phyloP scores from a whole-genome alignment of 768 basidiomycete genomes.

The Pisolithus orientalis region DNA sequence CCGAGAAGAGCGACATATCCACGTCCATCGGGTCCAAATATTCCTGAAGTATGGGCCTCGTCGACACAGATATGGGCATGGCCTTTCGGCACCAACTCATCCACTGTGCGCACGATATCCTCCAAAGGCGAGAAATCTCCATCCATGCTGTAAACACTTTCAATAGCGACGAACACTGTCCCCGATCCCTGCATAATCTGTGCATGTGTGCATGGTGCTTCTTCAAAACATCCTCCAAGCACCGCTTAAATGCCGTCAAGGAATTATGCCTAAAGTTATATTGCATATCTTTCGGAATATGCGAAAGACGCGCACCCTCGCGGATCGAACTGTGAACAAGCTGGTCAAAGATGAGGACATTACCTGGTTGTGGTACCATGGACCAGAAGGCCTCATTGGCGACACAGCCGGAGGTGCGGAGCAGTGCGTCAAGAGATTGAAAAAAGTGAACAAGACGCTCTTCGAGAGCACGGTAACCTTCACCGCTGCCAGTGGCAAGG shows the following conservation, averaged over 20 bases:
- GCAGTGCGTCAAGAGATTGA: conserved; percentile 32
- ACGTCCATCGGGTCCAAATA: conserved; percentile 43
- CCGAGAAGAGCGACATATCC: conserved; percentile 38
- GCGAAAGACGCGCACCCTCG: conserved; percentile 42
- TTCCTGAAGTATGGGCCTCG: conserved; percentile 52
- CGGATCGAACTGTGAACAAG: conserved; percentile 46
- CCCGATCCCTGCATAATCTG: conserved; percentile 17
- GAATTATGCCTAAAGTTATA: conserved; percentile 44
- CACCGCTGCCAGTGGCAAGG: conserved; percentile 28
- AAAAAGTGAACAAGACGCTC: conserved; percentile 18
- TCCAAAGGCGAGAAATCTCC: conserved; percentile 46
- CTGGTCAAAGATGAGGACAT: conserved; percentile 48
- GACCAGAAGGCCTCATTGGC: conserved; percentile 48
- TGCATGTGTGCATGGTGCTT: conserved; percentile 15
- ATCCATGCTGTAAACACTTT: conserved; percentile 58
- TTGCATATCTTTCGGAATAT: conserved; percentile 13
- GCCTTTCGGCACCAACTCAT: conserved; percentile 30
- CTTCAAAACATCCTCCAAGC: conserved; percentile 20
- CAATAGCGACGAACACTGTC: conserved; percentile 43
- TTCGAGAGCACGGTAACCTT: conserved; percentile 19
- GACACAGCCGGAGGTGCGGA: conserved; percentile 44
- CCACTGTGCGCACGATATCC: conserved; percentile 34
- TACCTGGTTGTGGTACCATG: conserved; percentile 36
- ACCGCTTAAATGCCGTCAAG: conserved; percentile 23
- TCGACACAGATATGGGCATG: conserved; percentile 44